These are phyloP conservation scores for Alternaria postmessia DNA, from an alignment of 2,329 filamentous ascomycete genomes.

Conservation along the genomic window DNA sequence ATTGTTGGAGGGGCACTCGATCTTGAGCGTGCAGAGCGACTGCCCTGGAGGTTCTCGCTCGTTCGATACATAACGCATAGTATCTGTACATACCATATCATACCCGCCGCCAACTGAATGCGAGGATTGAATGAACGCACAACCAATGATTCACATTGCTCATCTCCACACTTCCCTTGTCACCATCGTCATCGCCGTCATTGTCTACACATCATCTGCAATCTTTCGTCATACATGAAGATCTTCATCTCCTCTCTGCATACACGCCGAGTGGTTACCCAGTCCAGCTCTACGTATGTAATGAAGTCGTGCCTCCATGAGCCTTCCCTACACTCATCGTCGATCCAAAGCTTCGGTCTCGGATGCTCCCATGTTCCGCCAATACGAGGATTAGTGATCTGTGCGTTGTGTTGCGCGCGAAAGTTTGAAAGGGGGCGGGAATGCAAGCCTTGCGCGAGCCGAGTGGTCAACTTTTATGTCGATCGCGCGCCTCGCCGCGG, in stretches of 20 bases:
- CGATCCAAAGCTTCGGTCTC: constrained; percentile 1
- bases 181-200: background rate
- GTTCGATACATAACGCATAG: constrained; percentile 3
- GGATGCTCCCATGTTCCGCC: constrained; percentile 1
- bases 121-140: constrained; percentile 12
- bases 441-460: constrained; percentile 5
- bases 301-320: background rate
- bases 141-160: background rate
- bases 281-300: background rate
- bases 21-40: constrained; percentile 2
- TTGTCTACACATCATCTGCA: background rate
- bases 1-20: background rate
- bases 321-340: background rate
- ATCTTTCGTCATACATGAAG: background rate
- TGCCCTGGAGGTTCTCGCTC: constrained; percentile 13
- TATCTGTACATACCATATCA: constrained; percentile 11
- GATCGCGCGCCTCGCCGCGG: constrained; percentile 8
- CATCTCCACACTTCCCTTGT: background rate
- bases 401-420: background rate
- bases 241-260: background rate
- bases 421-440: constrained; percentile 13
- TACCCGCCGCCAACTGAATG: constrained; percentile 5
- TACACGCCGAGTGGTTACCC: background rate
- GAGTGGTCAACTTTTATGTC: constrained; percentile 9
- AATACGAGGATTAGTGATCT: background rate